Evolutionary conservation across 2,329 filamentous ascomycete species (phyloP), one percentile per base, ranked within the genome.

Genomic region (Coniochaeta sp.): DNA sequence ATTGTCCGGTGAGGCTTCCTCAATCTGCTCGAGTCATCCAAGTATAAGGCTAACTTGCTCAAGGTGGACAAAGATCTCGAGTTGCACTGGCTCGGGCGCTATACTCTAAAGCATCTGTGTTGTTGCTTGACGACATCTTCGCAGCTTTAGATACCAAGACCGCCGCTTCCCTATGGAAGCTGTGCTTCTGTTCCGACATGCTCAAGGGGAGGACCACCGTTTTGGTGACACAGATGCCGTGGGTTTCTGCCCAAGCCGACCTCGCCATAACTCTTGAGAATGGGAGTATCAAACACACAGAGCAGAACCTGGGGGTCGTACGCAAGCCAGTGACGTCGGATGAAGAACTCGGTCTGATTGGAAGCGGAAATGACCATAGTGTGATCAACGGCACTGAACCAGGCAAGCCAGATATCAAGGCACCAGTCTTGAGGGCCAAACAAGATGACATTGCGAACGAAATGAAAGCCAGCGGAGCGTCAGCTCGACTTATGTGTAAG

Each of bases 121-220:
- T 86, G 24, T 72, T 86, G 0, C 76, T 86, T 1, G 83, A 86
- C 63, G 83, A 86, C 61, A 76, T 85, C 2, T 83, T 86, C 63
- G 82, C 83, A 1, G 83, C 83, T 0, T 73, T 86, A 0, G 83
- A 86, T 64, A 77, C 83, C 19, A 83, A 83, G 64, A 86, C 84
- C 0, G 79, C 81, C 1, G 79, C 80, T 17, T 73, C 76, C 2
- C 74, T 87, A 1, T 86, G 82, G 79, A 77, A 82, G 61, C 73
- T 79, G 59, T 84, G 81, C 64, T 86, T 87, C 66, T 84, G 82
- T 61, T 74, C 77, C 55, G 80, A 83, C 56, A 66, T 86, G 28
- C 73, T 86, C 11, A 74, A 73, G 22, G 81, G 78, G 9, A 74
- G 83, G 33, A 86, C 83, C 1, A 76, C 79, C 1, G 77, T 86